A percentile compares a stretch with the other conserved stretches of the same genome.
These are phyloP conservation scores for Echinosophora koreensis DNA, from an alignment of 306 rosid species.

Conservation along the genomic window DNA sequence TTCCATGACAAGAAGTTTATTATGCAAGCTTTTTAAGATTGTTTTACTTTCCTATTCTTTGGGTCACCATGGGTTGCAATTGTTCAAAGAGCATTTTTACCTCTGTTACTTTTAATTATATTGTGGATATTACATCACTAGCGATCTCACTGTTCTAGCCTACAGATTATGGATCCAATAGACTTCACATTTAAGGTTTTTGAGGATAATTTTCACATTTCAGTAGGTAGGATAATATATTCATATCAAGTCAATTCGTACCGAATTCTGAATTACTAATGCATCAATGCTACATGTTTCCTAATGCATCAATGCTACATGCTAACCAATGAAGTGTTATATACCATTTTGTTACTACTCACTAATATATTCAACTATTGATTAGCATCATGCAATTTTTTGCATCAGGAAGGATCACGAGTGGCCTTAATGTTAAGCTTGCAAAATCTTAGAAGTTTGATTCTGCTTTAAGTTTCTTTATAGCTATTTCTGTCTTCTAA, in stretches of 20 bases:
- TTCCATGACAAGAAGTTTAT: too few relatives aligned
- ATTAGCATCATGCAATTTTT: neutral
- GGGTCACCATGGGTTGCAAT: neutral
- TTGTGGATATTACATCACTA: neutral
- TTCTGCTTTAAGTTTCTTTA: slow-evolving; percentile 28
- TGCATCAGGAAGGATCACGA: neutral
- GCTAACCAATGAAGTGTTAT: neutral
- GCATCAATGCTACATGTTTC: slow-evolving; percentile 2
- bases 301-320: too few relatives aligned
- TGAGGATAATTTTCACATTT: neutral
- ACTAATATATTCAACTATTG: neutral
- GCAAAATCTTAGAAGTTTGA: slow-evolving; percentile 11
- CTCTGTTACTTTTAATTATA: neutral
- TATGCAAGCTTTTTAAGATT: too few relatives aligned
- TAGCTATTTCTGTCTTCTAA: slow-evolving; percentile 31
- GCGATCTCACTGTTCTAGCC: neutral
- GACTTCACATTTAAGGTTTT: slow-evolving; percentile 24
- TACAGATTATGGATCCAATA: slow-evolving; percentile 1
- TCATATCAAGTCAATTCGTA: slow-evolving; percentile 1
- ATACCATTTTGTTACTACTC: neutral
- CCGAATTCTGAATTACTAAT: neutral
- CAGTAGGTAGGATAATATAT: neutral
- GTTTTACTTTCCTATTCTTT: neutral
- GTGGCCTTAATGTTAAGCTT: slow-evolving; percentile 22
- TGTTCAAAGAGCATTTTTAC: neutral